Conservation (phyloP, 345 rosid species). For the Moringa oleifera region DNA sequence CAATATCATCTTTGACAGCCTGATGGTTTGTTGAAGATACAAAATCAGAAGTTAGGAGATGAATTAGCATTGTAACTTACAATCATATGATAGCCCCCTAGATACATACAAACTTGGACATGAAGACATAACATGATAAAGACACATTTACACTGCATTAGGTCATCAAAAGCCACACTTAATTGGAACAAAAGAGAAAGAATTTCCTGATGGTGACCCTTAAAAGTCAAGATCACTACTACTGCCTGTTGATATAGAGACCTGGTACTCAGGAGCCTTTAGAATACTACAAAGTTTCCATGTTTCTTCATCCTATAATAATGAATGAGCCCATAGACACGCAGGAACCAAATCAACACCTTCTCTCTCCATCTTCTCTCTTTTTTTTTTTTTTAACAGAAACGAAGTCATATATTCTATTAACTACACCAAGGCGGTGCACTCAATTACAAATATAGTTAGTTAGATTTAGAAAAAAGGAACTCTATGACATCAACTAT, state of each 20-base stretch:
- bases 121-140: not conserved
- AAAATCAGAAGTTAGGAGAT: conserved; percentile 6
- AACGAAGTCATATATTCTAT: no score
- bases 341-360: no score
- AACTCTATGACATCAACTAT: no score
- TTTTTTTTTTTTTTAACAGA: no score
- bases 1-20: conserved; percentile 90
- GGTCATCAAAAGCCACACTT: not conserved
- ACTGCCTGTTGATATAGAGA: no score
- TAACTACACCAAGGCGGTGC: no score
- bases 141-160: not conserved
- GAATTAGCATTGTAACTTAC: conserved; percentile 4
- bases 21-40: conserved; percentile 24
- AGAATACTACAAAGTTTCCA: no score
- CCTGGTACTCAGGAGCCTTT: not conserved
- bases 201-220: not conserved
- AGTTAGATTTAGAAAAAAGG: no score
- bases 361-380: no score
- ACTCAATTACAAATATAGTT: no score
- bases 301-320: no score
- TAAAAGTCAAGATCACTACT: not conserved
- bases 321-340: no score
- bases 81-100: not conserved
- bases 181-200: not conserved
- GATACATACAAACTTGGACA: not conserved